phyloP scores from a whole-genome alignment of 306 rosid species.

The Casuarina equisetifolia region DNA sequence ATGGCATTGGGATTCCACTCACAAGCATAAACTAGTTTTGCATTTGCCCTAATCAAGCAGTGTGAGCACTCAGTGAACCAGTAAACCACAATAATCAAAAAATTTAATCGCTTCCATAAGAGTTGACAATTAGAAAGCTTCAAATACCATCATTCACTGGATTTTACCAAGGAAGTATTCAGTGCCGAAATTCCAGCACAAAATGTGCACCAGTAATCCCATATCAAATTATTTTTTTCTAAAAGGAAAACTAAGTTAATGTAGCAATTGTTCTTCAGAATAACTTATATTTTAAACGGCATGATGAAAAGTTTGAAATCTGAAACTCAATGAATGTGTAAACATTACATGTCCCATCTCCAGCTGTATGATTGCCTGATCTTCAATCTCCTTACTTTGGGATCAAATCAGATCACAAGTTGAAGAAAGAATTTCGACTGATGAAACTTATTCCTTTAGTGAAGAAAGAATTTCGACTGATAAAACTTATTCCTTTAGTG shows the following conservation, averaged over 20 bases:
- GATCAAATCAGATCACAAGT: not conserved
- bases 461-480: not conserved
- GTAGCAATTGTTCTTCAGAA: not conserved
- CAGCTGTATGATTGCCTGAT: not conserved
- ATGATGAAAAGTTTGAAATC: not conserved
- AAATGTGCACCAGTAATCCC: too few species aligned
- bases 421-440: not conserved
- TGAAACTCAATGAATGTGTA: not conserved
- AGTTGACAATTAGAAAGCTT: not conserved
- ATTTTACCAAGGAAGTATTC: not conserved
- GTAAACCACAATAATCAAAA: not conserved
- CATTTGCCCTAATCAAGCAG: conserved; percentile 71
- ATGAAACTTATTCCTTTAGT: not conserved
- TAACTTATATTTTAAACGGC: not conserved
- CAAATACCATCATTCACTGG: not conserved
- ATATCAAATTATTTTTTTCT: not conserved
- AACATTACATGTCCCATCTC: not conserved
- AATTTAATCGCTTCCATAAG: not conserved
- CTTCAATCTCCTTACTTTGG: not conserved
- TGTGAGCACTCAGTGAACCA: conserved; percentile 13
- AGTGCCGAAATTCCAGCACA: not conserved
- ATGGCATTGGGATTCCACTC: conserved; percentile 93
- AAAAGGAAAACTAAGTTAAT: not conserved
- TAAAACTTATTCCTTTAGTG: not conserved
- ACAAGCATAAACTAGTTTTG: conserved; percentile 84